phyloP scores from a whole-genome alignment of 1,139 yeast species.

The Yamadazyma sp. region DNA sequence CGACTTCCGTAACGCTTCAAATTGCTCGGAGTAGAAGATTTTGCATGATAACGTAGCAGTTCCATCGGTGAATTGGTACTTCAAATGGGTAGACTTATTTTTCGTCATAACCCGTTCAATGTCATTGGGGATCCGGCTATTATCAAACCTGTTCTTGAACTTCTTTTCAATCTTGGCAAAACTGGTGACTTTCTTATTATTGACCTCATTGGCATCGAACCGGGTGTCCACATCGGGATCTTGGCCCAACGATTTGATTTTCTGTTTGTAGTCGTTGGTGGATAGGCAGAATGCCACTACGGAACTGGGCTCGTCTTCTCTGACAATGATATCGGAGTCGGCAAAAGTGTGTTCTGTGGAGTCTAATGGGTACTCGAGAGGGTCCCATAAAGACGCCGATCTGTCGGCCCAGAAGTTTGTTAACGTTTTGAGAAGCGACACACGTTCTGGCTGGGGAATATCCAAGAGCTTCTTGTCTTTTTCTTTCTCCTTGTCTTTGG shows the following conservation, averaged over 20 bases:
- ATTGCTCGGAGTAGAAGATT: conserved; percentile 93
- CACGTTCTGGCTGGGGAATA: conserved; percentile 58
- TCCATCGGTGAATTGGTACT: conserved; percentile 89
- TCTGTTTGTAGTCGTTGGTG: conserved; percentile 75
- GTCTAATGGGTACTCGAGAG: conserved; percentile 77
- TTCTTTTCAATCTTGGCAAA: conserved; percentile 46
- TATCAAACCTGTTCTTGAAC: conserved; percentile 34
- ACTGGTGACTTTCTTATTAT: conserved; percentile 33
- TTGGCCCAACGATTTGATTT: conserved; percentile 46
- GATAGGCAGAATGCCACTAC: conserved; percentile 89
- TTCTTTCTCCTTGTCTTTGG: conserved; percentile 13
- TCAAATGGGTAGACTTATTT: conserved; percentile 83
- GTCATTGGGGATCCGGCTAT: conserved; percentile 22
- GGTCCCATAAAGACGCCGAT: conserved; percentile 94
- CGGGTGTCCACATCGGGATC: conserved; percentile 20
- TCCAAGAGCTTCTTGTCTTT: conserved; percentile 12
- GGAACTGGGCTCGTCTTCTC: conserved; percentile 97
- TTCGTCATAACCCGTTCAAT: conserved; percentile 75
- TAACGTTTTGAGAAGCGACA: conserved; percentile 77
- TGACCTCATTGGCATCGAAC: conserved; percentile 23
- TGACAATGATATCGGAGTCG: conserved; percentile 88
- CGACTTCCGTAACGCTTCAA: conserved; percentile 85
- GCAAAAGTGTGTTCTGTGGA: conserved; percentile 88
- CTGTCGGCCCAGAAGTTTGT: conserved; percentile 97
- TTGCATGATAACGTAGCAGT: conserved; percentile 88